phyloP scores from a whole-genome alignment of 345 rosid genomes.

The Fremontodendron californicum region DNA sequence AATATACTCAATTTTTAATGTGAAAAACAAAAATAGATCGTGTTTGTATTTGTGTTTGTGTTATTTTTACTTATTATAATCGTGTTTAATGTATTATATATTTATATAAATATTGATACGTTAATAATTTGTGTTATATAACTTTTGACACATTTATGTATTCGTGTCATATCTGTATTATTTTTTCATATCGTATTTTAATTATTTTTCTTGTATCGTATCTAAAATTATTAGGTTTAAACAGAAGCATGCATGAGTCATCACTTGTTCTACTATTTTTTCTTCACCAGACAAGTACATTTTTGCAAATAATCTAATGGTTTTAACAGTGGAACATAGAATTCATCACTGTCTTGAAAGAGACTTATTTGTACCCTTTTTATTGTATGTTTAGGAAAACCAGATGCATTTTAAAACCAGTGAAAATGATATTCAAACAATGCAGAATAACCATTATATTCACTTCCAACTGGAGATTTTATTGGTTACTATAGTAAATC shows the following conservation, averaged over 20 bases:
- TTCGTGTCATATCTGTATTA: no score
- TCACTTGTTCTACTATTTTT: not conserved
- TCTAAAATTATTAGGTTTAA: no score
- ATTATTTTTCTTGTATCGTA: no score
- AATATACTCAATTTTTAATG: not conserved
- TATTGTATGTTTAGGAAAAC: not conserved
- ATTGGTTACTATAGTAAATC: not conserved
- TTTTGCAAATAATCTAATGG: not conserved
- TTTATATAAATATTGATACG: no score
- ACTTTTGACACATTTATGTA: no score
- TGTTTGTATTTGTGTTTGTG: no score
- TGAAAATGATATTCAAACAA: not conserved
- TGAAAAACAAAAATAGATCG: not conserved
- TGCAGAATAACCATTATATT: not conserved
- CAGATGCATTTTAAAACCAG: not conserved
- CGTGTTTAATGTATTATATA: no score
- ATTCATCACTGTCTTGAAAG: conserved; percentile 27
- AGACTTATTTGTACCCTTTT: conserved; percentile 20
- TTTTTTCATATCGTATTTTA: no score
- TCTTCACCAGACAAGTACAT: not conserved
- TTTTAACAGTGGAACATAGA: conserved; percentile 13
- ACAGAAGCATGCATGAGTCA: conserved; percentile 19
- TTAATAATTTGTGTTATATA: no score
- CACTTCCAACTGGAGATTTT: not conserved
- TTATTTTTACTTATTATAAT: no score